Conservation (phyloP, 140 eudicot species). For the Flaveria floridana region DNA sequence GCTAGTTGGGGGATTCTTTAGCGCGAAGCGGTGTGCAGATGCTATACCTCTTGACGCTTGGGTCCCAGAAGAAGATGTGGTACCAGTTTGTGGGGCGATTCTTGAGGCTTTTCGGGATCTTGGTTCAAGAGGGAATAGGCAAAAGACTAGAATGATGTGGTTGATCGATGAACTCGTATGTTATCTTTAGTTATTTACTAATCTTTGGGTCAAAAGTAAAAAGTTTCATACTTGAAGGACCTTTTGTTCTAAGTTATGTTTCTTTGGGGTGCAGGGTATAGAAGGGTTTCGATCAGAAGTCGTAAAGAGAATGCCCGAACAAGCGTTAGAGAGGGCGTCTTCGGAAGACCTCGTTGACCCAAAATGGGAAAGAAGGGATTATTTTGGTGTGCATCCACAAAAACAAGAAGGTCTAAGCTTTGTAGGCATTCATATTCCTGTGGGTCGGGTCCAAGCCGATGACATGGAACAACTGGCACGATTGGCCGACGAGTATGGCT, state of each 20-base stretch:
- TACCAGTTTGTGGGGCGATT: slow-evolving; percentile 69
- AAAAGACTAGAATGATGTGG: slow-evolving; percentile 99
- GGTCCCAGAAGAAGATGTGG: slow-evolving; percentile 80
- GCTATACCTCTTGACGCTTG: slow-evolving; percentile 95
- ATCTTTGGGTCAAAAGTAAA: not conserved
- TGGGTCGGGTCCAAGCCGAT: slow-evolving; percentile 88
- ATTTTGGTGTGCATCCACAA: slow-evolving; percentile 84
- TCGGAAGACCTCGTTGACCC: slow-evolving; percentile 59
- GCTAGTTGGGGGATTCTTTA: slow-evolving; percentile 93
- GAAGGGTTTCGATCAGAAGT: slow-evolving; percentile 88
- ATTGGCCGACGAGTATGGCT: slow-evolving; percentile 76
- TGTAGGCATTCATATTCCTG: slow-evolving; percentile 88
- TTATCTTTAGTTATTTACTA: not conserved
- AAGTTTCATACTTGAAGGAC: slow-evolving; percentile 7
- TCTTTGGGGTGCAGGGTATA: slow-evolving; percentile 61
- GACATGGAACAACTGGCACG: slow-evolving; percentile 94
- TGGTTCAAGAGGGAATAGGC: slow-evolving; percentile 85
- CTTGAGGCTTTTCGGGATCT: slow-evolving; percentile 92
- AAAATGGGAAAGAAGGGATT: slow-evolving; percentile 85
- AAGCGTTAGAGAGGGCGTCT: slow-evolving; percentile 66
- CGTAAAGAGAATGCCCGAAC: slow-evolving; percentile 84
- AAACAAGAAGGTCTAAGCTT: slow-evolving; percentile 85
- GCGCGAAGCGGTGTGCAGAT: slow-evolving; percentile 85
- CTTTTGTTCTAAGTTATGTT: slow-evolving; percentile 1
- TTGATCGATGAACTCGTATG: slow-evolving; percentile 88